Conservation (phyloP, 768 basidiomycete genomes). For the Pluteus cervinus region DNA sequence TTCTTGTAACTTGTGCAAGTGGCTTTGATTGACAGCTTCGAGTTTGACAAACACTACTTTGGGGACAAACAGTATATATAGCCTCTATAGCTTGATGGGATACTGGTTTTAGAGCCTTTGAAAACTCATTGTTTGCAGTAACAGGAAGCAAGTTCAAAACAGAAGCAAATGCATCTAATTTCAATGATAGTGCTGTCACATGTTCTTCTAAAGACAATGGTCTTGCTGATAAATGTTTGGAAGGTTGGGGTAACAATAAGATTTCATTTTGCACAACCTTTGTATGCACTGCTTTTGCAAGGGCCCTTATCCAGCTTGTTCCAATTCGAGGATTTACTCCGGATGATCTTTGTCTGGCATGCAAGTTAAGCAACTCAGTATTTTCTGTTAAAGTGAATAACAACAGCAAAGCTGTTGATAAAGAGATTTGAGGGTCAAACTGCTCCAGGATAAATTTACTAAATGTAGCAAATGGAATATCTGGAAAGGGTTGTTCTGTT, state of each 20-base stretch:
- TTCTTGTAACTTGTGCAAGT: neutral
- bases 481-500: constrained; percentile 5
- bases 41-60: neutral
- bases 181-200: too few relatives aligned
- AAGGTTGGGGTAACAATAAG: too few relatives aligned
- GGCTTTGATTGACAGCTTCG: neutral
- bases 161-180: too few relatives aligned
- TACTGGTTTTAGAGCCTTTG: neutral
- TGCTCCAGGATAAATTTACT: constrained; percentile 3
- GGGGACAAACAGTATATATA: neutral
- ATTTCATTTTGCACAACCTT: too few relatives aligned
- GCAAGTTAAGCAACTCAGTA: neutral
- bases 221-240: too few relatives aligned
- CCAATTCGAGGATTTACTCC: too few relatives aligned
- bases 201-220: too few relatives aligned
- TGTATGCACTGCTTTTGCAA: too few relatives aligned
- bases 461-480: constrained; percentile 4
- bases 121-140: too few relatives aligned
- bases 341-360: neutral
- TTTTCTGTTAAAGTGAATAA: constrained; percentile 3
- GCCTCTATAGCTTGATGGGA: neutral
- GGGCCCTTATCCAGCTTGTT: too few relatives aligned
- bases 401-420: constrained; percentile 2
- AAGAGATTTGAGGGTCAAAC: constrained; percentile 1
- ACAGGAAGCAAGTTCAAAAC: too few relatives aligned